Conservation (phyloP, 371 early-diverging fungal species). For the Mucor velutinosus region DNA sequence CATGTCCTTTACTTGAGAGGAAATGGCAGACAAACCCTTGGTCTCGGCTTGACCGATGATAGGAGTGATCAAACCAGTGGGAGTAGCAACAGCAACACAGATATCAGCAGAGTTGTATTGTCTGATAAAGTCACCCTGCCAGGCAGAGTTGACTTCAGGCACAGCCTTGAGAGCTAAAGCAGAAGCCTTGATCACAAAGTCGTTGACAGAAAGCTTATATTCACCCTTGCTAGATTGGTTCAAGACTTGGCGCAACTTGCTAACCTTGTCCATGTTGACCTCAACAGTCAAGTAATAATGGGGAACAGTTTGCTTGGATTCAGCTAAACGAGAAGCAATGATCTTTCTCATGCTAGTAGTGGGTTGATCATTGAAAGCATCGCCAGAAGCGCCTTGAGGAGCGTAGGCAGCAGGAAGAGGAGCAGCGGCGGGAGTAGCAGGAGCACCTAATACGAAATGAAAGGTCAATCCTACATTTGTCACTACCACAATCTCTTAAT, state of each 20-base stretch:
- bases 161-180: slow-evolving; percentile 90
- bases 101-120: slow-evolving; percentile 94
- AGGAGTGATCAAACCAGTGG: slow-evolving; percentile 95
- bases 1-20: slow-evolving; percentile 83
- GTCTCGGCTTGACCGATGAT: slow-evolving; percentile 85
- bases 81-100: slow-evolving; percentile 95
- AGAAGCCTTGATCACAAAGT: slow-evolving; percentile 97
- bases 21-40: slow-evolving; percentile 88
- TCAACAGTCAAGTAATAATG: slow-evolving; percentile 96
- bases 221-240: slow-evolving; percentile 86
- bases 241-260: slow-evolving; percentile 86
- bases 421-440: slow-evolving; percentile 41
- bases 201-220: slow-evolving; percentile 97
- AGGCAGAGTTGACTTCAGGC: slow-evolving; percentile 95
- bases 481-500: background rate
- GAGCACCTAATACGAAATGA: background rate
- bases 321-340: slow-evolving; percentile 83
- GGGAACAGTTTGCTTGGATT: slow-evolving; percentile 89
- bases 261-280: slow-evolving; percentile 85
- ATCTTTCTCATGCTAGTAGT: slow-evolving; percentile 92
- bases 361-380: slow-evolving; percentile 81
- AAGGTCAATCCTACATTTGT: background rate
- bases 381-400: slow-evolving; percentile 56
- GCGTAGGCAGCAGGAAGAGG: slow-evolving; percentile 52
- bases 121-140: slow-evolving; percentile 93